These are phyloP conservation scores for Aureobasidium sp. DNA, from an alignment of 2,329 filamentous ascomycete genomes.

Conservation along the genomic window DNA sequence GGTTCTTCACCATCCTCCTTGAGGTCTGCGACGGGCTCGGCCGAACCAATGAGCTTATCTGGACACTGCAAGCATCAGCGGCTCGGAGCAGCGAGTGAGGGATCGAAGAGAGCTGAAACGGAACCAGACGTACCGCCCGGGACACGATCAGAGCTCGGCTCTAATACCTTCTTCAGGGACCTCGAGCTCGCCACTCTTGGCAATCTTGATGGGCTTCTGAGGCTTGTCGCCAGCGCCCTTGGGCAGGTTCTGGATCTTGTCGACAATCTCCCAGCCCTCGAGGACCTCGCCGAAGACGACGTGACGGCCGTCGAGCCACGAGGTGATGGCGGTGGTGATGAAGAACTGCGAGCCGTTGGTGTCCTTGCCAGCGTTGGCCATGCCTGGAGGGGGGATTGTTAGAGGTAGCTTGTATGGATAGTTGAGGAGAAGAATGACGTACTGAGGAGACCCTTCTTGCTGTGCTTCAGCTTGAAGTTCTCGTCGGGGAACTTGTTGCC, in stretches of 20 bases:
- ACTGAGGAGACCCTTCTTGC: slow-evolving; percentile 70
- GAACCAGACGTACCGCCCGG: slow-evolving; percentile 20
- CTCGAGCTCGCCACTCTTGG: slow-evolving; percentile 73
- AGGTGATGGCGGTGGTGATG: slow-evolving; percentile 74
- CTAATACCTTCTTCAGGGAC: slow-evolving; percentile 89
- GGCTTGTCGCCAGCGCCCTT: slow-evolving; percentile 63
- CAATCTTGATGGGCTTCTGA: slow-evolving; percentile 60
- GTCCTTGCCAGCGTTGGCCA: slow-evolving; percentile 51
- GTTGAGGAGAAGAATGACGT: slow-evolving; percentile 23
- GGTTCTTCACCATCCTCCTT: slow-evolving; percentile 5
- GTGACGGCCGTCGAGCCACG: slow-evolving; percentile 75
- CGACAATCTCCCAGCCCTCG: slow-evolving; percentile 73
- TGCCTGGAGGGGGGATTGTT: slow-evolving; percentile 39
- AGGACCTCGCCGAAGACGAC: slow-evolving; percentile 85
- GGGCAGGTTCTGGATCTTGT: slow-evolving; percentile 64
- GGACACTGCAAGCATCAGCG: slow-evolving; percentile 11
- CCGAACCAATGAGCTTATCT: slow-evolving; percentile 5
- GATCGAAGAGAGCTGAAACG: slow-evolving; percentile 20
- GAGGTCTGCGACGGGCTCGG: slow-evolving; percentile 6
- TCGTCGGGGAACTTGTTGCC: slow-evolving; percentile 76
- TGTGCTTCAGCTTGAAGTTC: slow-evolving; percentile 93
- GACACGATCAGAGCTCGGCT: slow-evolving; percentile 64
- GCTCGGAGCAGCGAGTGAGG: slow-evolving; percentile 11
- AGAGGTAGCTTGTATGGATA: neutral
- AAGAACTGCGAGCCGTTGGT: slow-evolving; percentile 89